Percentiles rank a stretch among this genome's conserved stretches.
These are phyloP conservation scores for Oryza officinalis DNA, from an alignment of 176 grass and related monocot genomes.

Conservation along the genomic window DNA sequence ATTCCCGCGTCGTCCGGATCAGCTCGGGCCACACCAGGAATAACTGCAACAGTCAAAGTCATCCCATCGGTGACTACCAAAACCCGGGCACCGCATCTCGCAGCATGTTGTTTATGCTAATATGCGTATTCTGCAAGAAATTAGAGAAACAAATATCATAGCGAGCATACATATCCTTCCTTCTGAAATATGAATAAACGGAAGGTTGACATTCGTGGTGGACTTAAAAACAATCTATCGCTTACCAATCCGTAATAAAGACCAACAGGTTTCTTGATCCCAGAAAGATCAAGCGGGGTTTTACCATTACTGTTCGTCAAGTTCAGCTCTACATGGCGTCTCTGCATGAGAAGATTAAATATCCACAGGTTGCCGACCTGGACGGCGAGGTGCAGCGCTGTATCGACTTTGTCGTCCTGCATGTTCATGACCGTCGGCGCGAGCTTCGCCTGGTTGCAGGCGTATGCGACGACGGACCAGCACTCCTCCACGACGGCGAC, in stretches of 20 bases:
- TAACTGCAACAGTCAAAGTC: too few relatives aligned
- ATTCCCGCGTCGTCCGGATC: too few relatives aligned
- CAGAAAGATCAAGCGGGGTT: conserved; percentile 13
- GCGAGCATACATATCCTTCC: too few relatives aligned
- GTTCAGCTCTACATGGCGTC: background rate
- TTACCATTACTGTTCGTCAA: background rate
- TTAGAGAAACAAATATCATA: too few relatives aligned
- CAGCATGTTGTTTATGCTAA: too few relatives aligned
- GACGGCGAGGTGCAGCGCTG: conserved; percentile 37
- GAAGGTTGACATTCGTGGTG: too few relatives aligned
- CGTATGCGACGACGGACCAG: background rate
- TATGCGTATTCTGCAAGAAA: too few relatives aligned
- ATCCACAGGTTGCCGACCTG: background rate
- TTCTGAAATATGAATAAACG: too few relatives aligned
- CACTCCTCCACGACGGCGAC: conserved; percentile 16
- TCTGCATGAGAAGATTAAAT: background rate
- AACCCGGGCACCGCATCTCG: too few relatives aligned
- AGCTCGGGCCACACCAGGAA: too few relatives aligned
- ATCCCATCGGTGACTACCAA: too few relatives aligned
- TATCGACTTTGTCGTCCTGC: conserved; percentile 44
- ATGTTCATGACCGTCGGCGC: conserved; percentile 1
- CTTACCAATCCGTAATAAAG: conserved; percentile 10
- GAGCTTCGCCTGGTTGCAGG: background rate
- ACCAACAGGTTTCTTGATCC: background rate
- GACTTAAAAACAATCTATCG: background rate